Conservation (phyloP, 1,284 basidiomycete genomes). For the Cryptococcus maquisensis region DNA sequence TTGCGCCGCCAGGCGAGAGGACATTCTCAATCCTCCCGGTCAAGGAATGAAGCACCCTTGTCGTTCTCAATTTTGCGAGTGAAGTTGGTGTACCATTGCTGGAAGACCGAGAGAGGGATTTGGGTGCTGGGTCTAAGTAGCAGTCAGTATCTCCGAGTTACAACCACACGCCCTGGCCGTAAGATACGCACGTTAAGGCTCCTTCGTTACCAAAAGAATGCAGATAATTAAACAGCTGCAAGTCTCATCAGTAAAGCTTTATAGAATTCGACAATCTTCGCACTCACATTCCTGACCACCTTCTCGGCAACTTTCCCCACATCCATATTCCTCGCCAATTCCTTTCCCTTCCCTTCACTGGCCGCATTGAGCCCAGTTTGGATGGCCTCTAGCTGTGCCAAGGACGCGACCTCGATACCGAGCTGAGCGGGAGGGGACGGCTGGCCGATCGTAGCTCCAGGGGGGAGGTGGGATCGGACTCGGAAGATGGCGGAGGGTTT, state of each 20-base stretch:
- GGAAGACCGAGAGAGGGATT: slow-evolving; percentile 70
- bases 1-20: too few species aligned
- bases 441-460: slow-evolving; percentile 14
- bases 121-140: slow-evolving; percentile 56
- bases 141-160: neutral
- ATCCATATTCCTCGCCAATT: slow-evolving; percentile 33
- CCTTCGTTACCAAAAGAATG: slow-evolving; percentile 63
- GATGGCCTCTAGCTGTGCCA: slow-evolving; percentile 39
- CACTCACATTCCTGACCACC: slow-evolving; percentile 48
- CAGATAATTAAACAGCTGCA: slow-evolving; percentile 75
- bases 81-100: slow-evolving; percentile 78
- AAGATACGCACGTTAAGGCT: slow-evolving; percentile 49
- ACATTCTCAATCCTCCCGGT: slow-evolving; percentile 55
- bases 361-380: slow-evolving; percentile 50
- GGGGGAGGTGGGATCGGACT: slow-evolving; percentile 58
- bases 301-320: slow-evolving; percentile 46
- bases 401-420: slow-evolving; percentile 58
- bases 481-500: slow-evolving; percentile 91
- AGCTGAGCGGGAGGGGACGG: slow-evolving; percentile 50
- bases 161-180: slow-evolving; percentile 28
- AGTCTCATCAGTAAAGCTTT: neutral
- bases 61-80: slow-evolving; percentile 63
- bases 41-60: slow-evolving; percentile 69
- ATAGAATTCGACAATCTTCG: neutral
- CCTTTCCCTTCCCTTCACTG: slow-evolving; percentile 23